Percentiles rank a stretch among this genome's conserved stretches.
Evolutionary conservation across 2,329 filamentous ascomycete species (phyloP).

Genomic region (Dothideomycetes sp.): DNA sequence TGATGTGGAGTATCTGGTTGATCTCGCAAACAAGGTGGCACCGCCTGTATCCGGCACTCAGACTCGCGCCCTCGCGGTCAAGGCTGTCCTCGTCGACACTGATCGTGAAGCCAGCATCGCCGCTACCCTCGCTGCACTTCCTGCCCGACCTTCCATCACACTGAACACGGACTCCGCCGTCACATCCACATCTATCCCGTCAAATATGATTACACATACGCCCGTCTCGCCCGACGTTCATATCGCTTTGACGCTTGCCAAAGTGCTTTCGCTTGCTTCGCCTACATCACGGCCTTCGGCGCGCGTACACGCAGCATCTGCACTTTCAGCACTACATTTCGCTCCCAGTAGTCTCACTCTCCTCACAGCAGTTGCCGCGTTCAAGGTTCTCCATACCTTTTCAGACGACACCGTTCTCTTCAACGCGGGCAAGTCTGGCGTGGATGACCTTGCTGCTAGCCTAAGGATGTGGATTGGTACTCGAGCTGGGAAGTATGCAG

Average conservation of each 20-base stretch:
- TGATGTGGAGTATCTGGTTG: conserved; percentile 41
- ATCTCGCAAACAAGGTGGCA: conserved; percentile 60
- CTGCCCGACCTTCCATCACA: conserved; percentile 18
- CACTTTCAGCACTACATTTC: conserved; percentile 29
- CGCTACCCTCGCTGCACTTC: conserved; percentile 42
- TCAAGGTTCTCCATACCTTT: conserved; percentile 29
- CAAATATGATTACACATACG: conserved; percentile 41
- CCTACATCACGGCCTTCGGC: conserved; percentile 17
- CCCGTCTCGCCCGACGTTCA: conserved; percentile 47
- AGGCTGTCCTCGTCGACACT: conserved; percentile 45
- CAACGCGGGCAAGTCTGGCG: conserved; percentile 23
- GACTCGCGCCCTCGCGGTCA: conserved; percentile 46
- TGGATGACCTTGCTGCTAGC: conserved; percentile 32
- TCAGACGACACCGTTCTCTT: conserved; percentile 22
- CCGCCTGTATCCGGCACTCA: conserved; percentile 67
- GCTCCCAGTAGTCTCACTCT: conserved; percentile 29
- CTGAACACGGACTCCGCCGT: conserved; percentile 19
- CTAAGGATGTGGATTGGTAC: conserved; percentile 37
- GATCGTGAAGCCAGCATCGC: conserved; percentile 41
- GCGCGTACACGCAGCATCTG: conserved; percentile 25
- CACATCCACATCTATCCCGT: conserved; percentile 24
- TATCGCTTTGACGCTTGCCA: conserved; percentile 47
- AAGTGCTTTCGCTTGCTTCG: conserved; percentile 39
- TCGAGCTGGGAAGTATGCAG: conserved; percentile 28
- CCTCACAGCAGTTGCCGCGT: conserved; percentile 34